These are phyloP conservation scores for Gliomastix tumulicola DNA, from an alignment of 2,329 filamentous ascomycete genomes.

Conservation along the genomic window DNA sequence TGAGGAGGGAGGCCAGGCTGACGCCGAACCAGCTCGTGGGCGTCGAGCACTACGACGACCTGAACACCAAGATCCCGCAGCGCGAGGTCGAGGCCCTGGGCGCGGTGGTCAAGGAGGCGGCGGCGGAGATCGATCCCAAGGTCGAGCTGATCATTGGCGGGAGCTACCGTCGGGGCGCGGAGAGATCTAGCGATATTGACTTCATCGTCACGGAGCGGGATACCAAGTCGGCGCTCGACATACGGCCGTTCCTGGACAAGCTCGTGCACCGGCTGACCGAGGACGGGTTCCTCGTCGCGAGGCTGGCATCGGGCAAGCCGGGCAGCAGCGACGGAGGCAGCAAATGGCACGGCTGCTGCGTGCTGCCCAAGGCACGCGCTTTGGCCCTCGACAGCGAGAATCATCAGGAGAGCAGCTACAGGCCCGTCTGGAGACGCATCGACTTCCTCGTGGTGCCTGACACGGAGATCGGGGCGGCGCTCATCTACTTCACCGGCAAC, in stretches of 20 bases:
- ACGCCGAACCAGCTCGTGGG: slow-evolving; percentile 67
- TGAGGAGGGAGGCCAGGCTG: slow-evolving; percentile 54
- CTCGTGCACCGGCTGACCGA: slow-evolving; percentile 57
- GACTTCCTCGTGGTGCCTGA: slow-evolving; percentile 81
- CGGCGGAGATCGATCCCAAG: slow-evolving; percentile 50
- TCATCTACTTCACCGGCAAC: slow-evolving; percentile 95
- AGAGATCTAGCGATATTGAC: slow-evolving; percentile 75
- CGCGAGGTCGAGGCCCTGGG: slow-evolving; percentile 67
- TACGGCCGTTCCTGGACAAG: slow-evolving; percentile 54
- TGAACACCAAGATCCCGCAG: slow-evolving; percentile 72
- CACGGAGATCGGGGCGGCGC: slow-evolving; percentile 70
- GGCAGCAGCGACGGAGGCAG: slow-evolving; percentile 53
- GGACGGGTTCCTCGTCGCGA: slow-evolving; percentile 60
- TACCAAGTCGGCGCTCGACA: slow-evolving; percentile 43
- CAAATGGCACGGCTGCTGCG: slow-evolving; percentile 86
- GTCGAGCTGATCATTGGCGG: slow-evolving; percentile 73
- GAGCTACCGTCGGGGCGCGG: slow-evolving; percentile 75
- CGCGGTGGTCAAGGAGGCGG: slow-evolving; percentile 50
- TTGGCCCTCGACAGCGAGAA: slow-evolving; percentile 1
- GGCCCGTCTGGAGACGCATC: slow-evolving; percentile 66
- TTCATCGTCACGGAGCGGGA: slow-evolving; percentile 68
- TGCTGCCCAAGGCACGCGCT: slow-evolving; percentile 45
- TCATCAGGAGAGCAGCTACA: slow-evolving; percentile 13
- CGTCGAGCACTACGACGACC: slow-evolving; percentile 72
- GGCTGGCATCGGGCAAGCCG: slow-evolving; percentile 50